Base-by-base conservation (phyloP, 805 yeast genomes). In the Komagataella pastoris region DNA sequence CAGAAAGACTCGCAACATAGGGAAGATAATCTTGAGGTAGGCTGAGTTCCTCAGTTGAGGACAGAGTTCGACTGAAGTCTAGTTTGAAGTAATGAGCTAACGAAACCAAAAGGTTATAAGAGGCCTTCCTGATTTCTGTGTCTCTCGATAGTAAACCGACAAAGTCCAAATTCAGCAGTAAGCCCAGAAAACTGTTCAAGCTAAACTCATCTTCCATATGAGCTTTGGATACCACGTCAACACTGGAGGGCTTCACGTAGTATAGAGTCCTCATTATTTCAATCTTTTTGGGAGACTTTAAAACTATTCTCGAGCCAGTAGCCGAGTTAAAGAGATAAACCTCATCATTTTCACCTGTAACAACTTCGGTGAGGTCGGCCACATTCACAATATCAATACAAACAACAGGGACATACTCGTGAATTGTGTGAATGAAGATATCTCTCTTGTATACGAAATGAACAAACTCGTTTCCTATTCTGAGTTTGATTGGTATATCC, bases 181-280 rank as follows among this genome's bases (percentile, higher is more conserved):
- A 76, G 2, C 88, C 83, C 53, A 85, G 70, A 12, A 58, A 59
- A 46, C 70, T 72, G 7, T 66, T 67, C 17, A 60, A 57, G 4
- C 60, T 53, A 10, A 51, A 51, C 36, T 60, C 68, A 17, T 58
- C 68, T 50, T 64, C 66, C 5, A 63, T 67, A 8, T 59, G 57
- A 19, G 64, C 59, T 24, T 67, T 68, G 49, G 72, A 74, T 24
- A 44, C 21, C 24, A 21, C 17, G 36, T 49, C 24, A 44, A 69
- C 71, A 23, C 70, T 65, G 59, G 78, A 73, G 17, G 80, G 80
- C 51, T 83, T 79, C 0, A 88, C 77, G 58, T 82, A 83, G 57
- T 83, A 82, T 46, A 85, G 63, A 54, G 84, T 76, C 56, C 89
- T 71, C 65, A 85, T 74, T n/a, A 85, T 82, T 57, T 85, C 91